These are phyloP conservation scores for Pseudogymnoascus sp. DNA, from an alignment of 2,329 filamentous ascomycete genomes.

Conservation along the genomic window DNA sequence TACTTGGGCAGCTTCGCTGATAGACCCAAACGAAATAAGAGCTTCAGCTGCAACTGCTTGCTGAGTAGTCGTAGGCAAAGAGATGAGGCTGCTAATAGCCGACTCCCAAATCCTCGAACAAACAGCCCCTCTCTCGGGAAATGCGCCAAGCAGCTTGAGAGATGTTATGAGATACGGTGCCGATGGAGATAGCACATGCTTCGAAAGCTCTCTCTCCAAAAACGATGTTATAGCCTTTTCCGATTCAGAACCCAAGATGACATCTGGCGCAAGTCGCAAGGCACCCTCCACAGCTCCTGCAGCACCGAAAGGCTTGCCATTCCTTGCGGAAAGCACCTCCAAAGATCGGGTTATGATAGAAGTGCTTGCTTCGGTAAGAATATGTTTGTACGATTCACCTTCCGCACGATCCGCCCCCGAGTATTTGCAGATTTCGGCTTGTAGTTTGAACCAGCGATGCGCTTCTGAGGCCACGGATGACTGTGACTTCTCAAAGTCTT, in stretches of 20 bases:
- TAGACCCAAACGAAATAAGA: slow-evolving; percentile 37
- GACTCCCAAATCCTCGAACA: slow-evolving; percentile 21
- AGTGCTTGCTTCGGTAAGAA: slow-evolving; percentile 14
- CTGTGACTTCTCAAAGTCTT: slow-evolving; percentile 67
- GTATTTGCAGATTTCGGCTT: slow-evolving; percentile 29
- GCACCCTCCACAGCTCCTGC: slow-evolving; percentile 48
- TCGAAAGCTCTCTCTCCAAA: slow-evolving; percentile 45
- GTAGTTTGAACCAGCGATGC: slow-evolving; percentile 52
- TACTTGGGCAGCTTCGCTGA: slow-evolving; percentile 31
- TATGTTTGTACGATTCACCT: slow-evolving; percentile 5
- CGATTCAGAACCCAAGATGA: slow-evolving; percentile 36
- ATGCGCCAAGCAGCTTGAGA: slow-evolving; percentile 47
- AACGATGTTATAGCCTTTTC: slow-evolving; percentile 40
- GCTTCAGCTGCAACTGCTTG: slow-evolving; percentile 32
- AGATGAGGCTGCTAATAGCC: slow-evolving; percentile 37
- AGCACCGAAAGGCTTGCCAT: slow-evolving; percentile 61
- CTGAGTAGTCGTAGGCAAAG: slow-evolving; percentile 23
- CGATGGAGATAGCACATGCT: slow-evolving; percentile 61
- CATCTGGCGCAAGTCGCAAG: slow-evolving; percentile 34
- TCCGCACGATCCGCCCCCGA: slow-evolving; percentile 32
- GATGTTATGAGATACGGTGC: slow-evolving; percentile 57
- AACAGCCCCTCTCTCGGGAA: slow-evolving; percentile 28
- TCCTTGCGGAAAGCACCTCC: slow-evolving; percentile 40
- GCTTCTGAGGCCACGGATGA: slow-evolving; percentile 57
- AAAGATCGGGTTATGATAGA: slow-evolving; percentile 32